Evolutionary conservation across 805 yeast species (phyloP).

Genomic region (Candida cerambycidarum): DNA sequence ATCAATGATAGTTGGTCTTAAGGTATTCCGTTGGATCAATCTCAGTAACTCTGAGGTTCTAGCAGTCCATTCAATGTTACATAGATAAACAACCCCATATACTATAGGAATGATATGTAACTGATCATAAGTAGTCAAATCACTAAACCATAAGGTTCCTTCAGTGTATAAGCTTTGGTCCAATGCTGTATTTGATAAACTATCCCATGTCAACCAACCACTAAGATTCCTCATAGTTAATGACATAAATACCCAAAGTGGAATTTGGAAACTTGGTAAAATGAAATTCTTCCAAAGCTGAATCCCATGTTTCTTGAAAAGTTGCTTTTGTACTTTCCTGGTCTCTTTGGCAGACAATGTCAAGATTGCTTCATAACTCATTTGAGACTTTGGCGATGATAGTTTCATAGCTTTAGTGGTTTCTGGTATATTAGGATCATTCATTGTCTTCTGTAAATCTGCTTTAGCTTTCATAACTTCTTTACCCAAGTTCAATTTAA

Average conservation of each 20-base stretch:
- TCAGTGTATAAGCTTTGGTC: constrained; percentile 52
- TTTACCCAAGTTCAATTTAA: constrained; percentile 56
- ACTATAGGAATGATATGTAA: constrained; percentile 64
- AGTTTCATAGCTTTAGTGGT: constrained; percentile 12
- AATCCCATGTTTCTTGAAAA: constrained; percentile 67
- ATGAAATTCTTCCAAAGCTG: constrained; percentile 79
- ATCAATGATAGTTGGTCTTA: constrained; percentile 59
- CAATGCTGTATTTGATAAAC: constrained; percentile 42
- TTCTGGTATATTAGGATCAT: constrained; percentile 10
- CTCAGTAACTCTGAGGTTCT: constrained; percentile 57
- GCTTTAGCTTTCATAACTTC: constrained; percentile 40
- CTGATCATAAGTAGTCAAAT: constrained; percentile 62
- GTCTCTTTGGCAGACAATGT: constrained; percentile 76
- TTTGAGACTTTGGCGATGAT: constrained; percentile 34
- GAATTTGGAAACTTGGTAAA: constrained; percentile 80
- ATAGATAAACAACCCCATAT: constrained; percentile 67
- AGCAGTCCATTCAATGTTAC: constrained; percentile 82
- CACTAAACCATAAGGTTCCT: constrained; percentile 61
- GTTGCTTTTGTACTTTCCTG: constrained; percentile 65
- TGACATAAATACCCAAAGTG: constrained; percentile 81
- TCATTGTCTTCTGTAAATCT: constrained; percentile 19
- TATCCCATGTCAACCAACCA: constrained; percentile 58
- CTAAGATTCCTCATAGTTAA: constrained; percentile 72
- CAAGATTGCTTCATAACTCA: constrained; percentile 77
- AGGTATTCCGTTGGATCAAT: constrained; percentile 38